phyloP scores from a whole-genome alignment of 306 rosid species.

The Inga leiocalycina region DNA sequence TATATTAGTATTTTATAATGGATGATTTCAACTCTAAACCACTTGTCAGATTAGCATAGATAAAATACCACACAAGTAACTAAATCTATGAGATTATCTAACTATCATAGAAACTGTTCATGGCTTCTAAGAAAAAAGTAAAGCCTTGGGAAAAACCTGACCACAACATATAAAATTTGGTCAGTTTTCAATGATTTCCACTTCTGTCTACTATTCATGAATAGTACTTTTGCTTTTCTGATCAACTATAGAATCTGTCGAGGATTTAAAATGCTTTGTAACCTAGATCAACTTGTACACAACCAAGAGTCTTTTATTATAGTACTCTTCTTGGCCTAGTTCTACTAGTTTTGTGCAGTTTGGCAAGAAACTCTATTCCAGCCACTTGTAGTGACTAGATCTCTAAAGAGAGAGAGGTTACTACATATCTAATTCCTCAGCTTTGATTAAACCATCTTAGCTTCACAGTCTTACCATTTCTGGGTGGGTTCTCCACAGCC shows the following conservation, averaged over 20 bases:
- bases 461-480: slow-evolving; percentile 58
- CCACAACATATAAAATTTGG: neutral
- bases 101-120: neutral
- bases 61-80: slow-evolving; percentile 5
- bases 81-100: neutral
- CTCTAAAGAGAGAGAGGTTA: neutral
- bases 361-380: slow-evolving; percentile 19
- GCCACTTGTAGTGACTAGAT: slow-evolving; percentile 18
- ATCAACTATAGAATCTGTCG: slow-evolving; percentile 14
- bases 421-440: slow-evolving; percentile 14
- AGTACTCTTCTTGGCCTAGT: slow-evolving; percentile 11
- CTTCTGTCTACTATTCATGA: neutral
- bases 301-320: neutral
- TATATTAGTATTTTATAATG: neutral
- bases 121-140: slow-evolving; percentile 5
- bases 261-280: neutral
- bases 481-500: slow-evolving; percentile 96
- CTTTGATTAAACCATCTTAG: slow-evolving; percentile 12
- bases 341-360: slow-evolving; percentile 6
- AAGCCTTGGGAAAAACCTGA: slow-evolving; percentile 1
- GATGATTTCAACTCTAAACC: neutral
- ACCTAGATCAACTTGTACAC: neutral
- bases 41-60: slow-evolving; percentile 13
- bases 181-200: neutral
- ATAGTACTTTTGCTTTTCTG: neutral